Evolutionary conservation across 345 rosid genomes (phyloP).

Genomic region (Eucalyptus regnans): DNA sequence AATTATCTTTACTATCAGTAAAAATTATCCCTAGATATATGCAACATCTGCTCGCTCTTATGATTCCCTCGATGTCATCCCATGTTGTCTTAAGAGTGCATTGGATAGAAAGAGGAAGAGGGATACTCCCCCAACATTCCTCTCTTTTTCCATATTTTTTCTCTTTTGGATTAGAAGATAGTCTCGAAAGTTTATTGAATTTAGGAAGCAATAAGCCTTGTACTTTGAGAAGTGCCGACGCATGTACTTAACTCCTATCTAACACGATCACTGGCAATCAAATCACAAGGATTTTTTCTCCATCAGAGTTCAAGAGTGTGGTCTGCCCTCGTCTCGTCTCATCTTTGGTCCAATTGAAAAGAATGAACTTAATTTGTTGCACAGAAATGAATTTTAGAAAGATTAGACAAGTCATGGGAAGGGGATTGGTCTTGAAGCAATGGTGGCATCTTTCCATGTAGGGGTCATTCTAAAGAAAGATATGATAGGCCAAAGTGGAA

Average conservation of each 20-base stretch:
- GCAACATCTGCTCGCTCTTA: not conserved
- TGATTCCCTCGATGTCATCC: not conserved
- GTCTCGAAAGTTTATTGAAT: not conserved
- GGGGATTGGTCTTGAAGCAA: not conserved
- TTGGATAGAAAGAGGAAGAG: not conserved
- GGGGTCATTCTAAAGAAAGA: not conserved
- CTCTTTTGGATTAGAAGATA: not conserved
- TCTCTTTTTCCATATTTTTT: not conserved
- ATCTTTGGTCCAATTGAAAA: not conserved
- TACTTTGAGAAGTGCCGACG: not conserved
- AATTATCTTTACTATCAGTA: not conserved
- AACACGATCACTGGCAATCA: accelerated
- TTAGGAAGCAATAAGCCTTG: not conserved
- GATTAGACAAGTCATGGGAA: not conserved
- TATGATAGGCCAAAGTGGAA: not conserved
- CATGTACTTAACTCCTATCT: not conserved
- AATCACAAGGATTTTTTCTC: not conserved
- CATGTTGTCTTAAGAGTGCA: not conserved
- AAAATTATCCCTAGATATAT: not conserved
- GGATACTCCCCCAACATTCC: not conserved
- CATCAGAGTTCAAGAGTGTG: too few relatives aligned
- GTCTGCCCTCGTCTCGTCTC: not conserved
- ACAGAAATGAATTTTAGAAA: not conserved
- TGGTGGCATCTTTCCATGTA: not conserved
- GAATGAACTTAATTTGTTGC: not conserved